Base-by-base conservation (phyloP, 257 asterid genomes). In the Mentha longifolia region DNA sequence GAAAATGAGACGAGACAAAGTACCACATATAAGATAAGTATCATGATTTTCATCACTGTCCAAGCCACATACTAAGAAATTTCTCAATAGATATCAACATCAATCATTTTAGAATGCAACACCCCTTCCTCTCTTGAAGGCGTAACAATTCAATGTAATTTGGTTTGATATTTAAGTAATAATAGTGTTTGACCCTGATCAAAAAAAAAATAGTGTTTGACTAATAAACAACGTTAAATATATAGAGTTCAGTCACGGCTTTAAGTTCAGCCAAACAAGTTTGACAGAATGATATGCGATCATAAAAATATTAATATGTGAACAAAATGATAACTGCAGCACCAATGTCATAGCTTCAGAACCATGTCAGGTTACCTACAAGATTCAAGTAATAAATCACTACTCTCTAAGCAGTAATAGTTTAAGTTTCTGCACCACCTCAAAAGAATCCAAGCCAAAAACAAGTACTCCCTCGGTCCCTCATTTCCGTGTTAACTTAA, bases 1-100 rank as follows among this genome's bases (percentile, higher is more conserved):
- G 90, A 72, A 72, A 82, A 19, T 28, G 4, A 31, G 60, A 67
- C 55, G 45, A 69, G 46, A 65, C 7, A 58, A 37, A 42, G 42
- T 35, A 54, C 11, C 37, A 33, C 33, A 25, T 42, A 33, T 4
- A 28, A 45, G 61, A 11, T 55, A 46, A 39, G 9, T 11, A 59
- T 14, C 31, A 22, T 0, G 17, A 19, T 41, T 47, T 31, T 25
- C 17, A 49, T 51, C n/a, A 3, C 17, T 28, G 39, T 54, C 33
- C 46, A 65, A 17, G 42, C 68, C 59, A 50, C 68, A 51, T n/a
- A n/a, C n/a, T n/a, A n/a, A n/a, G n/a, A n/a, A n/a, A n/a, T n/a
- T n/a, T n/a, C n/a, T 65, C 17, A 46, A 57, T 46, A 46, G 8
- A 63, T 30, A 63, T n/a, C 15, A 68, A 55, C 42, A 42, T 2